These are phyloP conservation scores for Nepenthes alata DNA, from an alignment of 179 eudicot genomes.

Conservation along the genomic window DNA sequence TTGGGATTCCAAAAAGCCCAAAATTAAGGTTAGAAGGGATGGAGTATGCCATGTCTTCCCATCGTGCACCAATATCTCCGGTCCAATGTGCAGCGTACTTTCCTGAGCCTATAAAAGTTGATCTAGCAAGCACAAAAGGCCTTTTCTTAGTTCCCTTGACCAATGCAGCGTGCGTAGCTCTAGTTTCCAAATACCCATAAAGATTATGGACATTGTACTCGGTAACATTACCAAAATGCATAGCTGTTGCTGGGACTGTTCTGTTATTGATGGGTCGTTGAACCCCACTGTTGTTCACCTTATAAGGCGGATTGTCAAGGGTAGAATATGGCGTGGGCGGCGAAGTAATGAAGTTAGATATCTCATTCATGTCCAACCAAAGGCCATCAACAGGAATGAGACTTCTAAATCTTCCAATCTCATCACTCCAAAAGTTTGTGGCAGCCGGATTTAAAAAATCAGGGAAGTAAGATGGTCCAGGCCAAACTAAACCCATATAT, in stretches of 20 bases:
- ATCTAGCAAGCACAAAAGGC: constrained; percentile 55
- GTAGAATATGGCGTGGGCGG: constrained; percentile 29
- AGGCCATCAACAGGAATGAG: constrained; percentile 37
- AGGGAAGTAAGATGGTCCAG: constrained; percentile 46
- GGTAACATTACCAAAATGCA: constrained; percentile 37
- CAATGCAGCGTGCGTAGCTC: constrained; percentile 47
- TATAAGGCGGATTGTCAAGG: constrained; percentile 67
- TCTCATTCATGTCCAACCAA: constrained; percentile 67
- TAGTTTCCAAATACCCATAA: constrained; percentile 57
- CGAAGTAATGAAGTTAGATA: constrained; percentile 36
- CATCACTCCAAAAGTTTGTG: constrained; percentile 36
- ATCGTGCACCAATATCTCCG: constrained; percentile 66
- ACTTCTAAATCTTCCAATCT: constrained; percentile 27
- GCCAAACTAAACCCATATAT: constrained; percentile 51
- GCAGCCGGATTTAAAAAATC: constrained; percentile 41
- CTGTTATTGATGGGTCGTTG: constrained; percentile 23
- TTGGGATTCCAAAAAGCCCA: constrained; percentile 70
- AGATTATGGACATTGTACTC: constrained; percentile 66
- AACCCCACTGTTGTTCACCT: constrained; percentile 48
- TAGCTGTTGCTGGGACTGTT: constrained; percentile 53
- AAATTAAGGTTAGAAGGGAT: constrained; percentile 54
- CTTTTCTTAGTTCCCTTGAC: constrained; percentile 33
- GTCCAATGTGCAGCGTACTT: constrained; percentile 87
- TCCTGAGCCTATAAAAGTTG: constrained; percentile 78
- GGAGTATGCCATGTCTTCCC: constrained; percentile 54